Evolutionary conservation across 139 green algal genomes (phyloP), one percentile per base, ranked within the genome.

Genomic region (Chlamydomonas sp.): DNA sequence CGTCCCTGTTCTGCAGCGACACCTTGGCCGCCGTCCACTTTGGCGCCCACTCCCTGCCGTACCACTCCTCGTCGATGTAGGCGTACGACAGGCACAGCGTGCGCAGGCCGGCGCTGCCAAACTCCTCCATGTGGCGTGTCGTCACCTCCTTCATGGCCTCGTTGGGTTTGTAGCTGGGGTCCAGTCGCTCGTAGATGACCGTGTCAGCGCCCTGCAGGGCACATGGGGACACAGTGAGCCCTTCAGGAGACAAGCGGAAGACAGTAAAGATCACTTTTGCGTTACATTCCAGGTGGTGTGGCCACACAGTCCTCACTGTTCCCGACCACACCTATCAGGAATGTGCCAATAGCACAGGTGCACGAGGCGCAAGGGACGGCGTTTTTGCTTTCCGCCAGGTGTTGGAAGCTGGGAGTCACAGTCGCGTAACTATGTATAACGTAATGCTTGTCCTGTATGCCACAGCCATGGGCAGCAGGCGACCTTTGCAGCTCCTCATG

Each of bases 71-170:
- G 71, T 94, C 92, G 16, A 95, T 78, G 88, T 94, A 85, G 1
- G 67, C 76, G 82, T 95, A 96, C 64, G 93, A 83, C 9, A 97
- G 89, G 91, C 95, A 97, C 77, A 99, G 93, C 10, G 97, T 99
- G 83, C 97, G 94, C 87, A 99, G 91, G 16, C 97, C 97, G 4
- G 95, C 94, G 1, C 84, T 87, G 60, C 95, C 96, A 83, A 95
- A 99, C 83, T 97, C 93, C 91, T 97, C 95, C 93, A 98, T 95
- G 88, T 96, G 92, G 31, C 69, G 49, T 3, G 79, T 20, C 1
- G 92, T 96, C 16, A 89, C 66, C 15, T 75, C 78, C 79, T 91
- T 93, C 83, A 96, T 88, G 75, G 80, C 67, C 15, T 89, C 89
- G 80, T 95, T 96, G n/a, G 89, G 74, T 17, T 63, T 69, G n/a